These are phyloP conservation scores for Wickerhamiella cacticola DNA, from an alignment of 805 yeast species.

Conservation along the genomic window DNA sequence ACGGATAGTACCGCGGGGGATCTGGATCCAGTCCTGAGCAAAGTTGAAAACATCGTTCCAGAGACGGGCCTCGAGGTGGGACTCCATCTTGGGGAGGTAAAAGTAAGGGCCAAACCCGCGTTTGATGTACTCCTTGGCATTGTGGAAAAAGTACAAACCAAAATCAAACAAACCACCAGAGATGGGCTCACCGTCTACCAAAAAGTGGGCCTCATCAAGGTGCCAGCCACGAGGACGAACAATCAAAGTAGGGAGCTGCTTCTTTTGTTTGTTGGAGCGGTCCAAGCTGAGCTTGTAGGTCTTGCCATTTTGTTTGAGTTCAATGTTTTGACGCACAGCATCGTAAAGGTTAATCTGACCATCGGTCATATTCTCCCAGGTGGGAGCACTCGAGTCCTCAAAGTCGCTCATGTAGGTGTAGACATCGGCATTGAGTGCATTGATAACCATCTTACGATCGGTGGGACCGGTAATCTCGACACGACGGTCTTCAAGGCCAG, in stretches of 20 bases:
- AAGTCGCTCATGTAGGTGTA: constrained; percentile 69
- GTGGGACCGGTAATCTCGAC: constrained; percentile 70
- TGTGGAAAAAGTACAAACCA: constrained; percentile 58
- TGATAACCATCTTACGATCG: constrained; percentile 64
- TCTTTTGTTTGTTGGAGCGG: constrained; percentile 29
- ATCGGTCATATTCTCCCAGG: constrained; percentile 53
- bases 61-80: constrained; percentile 60
- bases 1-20: constrained; percentile 58
- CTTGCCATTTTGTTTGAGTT: constrained; percentile 30
- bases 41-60: constrained; percentile 63
- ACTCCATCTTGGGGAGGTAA: constrained; percentile 66
- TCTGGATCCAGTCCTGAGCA: constrained; percentile 50
- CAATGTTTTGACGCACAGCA: constrained; percentile 48
- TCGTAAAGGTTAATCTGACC: constrained; percentile 63
- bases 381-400: constrained; percentile 62
- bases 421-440: constrained; percentile 55
- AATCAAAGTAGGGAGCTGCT: constrained; percentile 41
- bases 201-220: constrained; percentile 51
- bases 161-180: constrained; percentile 58
- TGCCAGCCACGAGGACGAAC: constrained; percentile 64
- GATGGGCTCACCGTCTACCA: constrained; percentile 56
- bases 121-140: constrained; percentile 44
- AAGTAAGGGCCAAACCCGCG: constrained; percentile 61
- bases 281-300: constrained; percentile 42
- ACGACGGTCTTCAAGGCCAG: constrained; percentile 57